Evolutionary conservation across 23 red algal genomes (phyloP), one percentile per base, ranked within the genome.

Genomic region (Gracilaria vermiculophylla): DNA sequence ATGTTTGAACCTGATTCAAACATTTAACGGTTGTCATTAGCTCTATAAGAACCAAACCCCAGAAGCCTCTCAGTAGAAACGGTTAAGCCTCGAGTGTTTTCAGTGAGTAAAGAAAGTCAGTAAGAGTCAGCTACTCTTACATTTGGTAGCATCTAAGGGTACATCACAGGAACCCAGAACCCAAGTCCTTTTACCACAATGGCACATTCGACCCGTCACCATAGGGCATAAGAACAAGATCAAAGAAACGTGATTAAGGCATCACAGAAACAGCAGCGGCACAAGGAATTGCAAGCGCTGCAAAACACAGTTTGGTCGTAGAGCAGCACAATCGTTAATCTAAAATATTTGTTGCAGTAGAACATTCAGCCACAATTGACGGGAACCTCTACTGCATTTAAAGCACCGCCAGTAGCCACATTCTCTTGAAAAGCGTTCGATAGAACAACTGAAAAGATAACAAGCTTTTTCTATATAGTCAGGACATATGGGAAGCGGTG

Each of bases 341-440:
- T 64, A 2, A 25, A 64, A 35, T 16, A 0, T 2, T 31, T 34
- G 21, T 34, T 32, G 29, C 15, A 35, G 58, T 15, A 35, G 17
- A 7, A 11, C 5, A 7, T 5, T 16, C 58, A 35, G 5, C 21
- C 1, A 24, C 32, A 64, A 9, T 3, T 11, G 35, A 11, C 21
- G 13, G 8, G 29, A 34, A 9, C 24, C 35, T 6, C 24, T 17
- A 49, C 12, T 36, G 70, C 39, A 1, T 53, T 76, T 21, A 85
- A 85, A 37, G 14, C 57, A 27, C 80, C 80, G 0, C 80, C 40
- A 51, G 28, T 85, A 9, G 52, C 60, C 1, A 69, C 62, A 28
- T 85, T 70, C 1, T 16, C 58, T 8, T 57, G 57, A 69, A 85
- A 85, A 16, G 7, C 55, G 0, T n/a, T 43, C 5, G 43, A 70